phyloP scores from a whole-genome alignment of 225 moss, liverwort and hornwort species.

The Pseudisothecium myosuroides region DNA sequence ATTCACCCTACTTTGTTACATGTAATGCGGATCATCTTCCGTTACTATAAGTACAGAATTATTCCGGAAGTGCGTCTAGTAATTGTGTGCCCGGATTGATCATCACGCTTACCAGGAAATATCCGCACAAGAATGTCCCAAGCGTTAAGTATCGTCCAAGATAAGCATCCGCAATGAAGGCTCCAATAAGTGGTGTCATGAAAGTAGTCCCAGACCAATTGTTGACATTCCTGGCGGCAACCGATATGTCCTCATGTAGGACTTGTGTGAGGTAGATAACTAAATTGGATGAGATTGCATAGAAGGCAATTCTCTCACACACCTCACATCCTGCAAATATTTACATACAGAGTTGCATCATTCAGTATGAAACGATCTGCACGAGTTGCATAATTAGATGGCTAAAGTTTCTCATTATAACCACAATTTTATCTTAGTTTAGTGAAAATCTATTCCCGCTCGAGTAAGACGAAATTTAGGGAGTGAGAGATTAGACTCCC shows the following conservation, averaged over 20 bases:
- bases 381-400: background rate
- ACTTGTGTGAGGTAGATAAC: constrained; percentile 71
- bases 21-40: background rate
- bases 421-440: background rate
- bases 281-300: constrained; percentile 90
- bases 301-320: constrained; percentile 82
- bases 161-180: constrained; percentile 90
- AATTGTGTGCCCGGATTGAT: background rate
- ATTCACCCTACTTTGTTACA: background rate
- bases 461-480: background rate
- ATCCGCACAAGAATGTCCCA: constrained; percentile 82
- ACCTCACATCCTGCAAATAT: constrained; percentile 86
- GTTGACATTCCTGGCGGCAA: constrained; percentile 88
- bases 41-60: background rate
- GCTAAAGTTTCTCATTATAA: background rate
- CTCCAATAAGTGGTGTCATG: constrained; percentile 87
- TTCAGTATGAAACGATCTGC: background rate
- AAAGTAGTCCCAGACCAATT: constrained; percentile 96
- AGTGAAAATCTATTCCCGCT: background rate
- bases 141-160: constrained; percentile 91
- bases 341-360: background rate
- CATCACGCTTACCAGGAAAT: constrained; percentile 67
- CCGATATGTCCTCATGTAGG: constrained; percentile 73
- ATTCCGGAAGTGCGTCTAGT: background rate
- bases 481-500: background rate